phyloP scores from a whole-genome alignment of 768 basidiomycete genomes.

The Psilocybe subaeruginosa region DNA sequence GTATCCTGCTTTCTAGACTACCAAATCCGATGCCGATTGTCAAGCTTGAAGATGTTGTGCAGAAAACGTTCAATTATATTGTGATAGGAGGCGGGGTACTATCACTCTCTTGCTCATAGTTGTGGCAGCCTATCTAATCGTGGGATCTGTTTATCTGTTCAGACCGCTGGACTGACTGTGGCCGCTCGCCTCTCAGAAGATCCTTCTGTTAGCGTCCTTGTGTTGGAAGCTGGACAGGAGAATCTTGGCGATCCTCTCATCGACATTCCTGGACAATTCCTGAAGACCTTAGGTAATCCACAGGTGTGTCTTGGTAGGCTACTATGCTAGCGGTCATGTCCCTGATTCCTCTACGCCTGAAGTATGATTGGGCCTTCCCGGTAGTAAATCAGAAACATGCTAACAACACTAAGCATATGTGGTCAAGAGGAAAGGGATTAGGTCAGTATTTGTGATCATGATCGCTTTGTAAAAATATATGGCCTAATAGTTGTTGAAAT shows the following conservation, averaged over 20 bases:
- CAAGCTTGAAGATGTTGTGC: conserved; percentile 3
- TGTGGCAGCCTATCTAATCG: neutral
- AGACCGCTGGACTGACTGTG: conserved; percentile 12
- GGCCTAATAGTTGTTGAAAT: neutral
- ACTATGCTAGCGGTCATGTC: neutral
- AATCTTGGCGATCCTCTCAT: conserved; percentile 38
- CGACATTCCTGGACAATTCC: conserved; percentile 34
- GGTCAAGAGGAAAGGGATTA: conserved; percentile 35
- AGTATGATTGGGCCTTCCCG: conserved; percentile 41
- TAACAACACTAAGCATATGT: conserved; percentile 26
- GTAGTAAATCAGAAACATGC: conserved; percentile 32
- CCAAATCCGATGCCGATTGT: conserved; percentile 10
- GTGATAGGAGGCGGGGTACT: conserved; percentile 12
- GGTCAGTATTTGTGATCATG: conserved; percentile 19
- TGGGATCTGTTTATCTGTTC: neutral
- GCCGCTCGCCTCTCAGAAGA: conserved; percentile 13
- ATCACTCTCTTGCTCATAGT: neutral
- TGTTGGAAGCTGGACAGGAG: conserved; percentile 33
- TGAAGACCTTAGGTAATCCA: conserved; percentile 28
- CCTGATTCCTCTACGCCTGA: too few species aligned
- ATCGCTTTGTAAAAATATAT: too few species aligned
- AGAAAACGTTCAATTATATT: conserved; percentile 7
- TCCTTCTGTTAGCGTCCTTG: conserved; percentile 10
- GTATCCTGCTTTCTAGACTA: neutral
- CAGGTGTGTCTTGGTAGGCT: conserved; percentile 20